phyloP scores from a whole-genome alignment of 192 early-diverging fungal species.

The Coemansia sp. region DNA sequence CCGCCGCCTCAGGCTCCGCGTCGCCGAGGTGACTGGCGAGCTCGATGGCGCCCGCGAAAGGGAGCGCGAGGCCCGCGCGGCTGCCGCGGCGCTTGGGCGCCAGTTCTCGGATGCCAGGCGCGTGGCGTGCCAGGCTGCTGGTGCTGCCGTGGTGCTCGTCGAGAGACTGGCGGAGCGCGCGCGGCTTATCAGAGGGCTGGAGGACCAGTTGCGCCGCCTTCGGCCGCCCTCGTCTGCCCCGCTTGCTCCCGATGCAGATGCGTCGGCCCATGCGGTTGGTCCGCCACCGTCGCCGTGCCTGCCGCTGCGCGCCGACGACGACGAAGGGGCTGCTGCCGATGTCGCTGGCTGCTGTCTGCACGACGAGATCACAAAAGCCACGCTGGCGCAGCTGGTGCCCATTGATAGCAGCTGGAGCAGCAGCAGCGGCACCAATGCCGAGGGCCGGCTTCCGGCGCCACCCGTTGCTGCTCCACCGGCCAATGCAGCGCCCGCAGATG shows the following conservation, averaged over 20 bases:
- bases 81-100: constrained; percentile 4
- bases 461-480: neutral
- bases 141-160: constrained; percentile 12
- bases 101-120: constrained; percentile 21
- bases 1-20: constrained; percentile 9
- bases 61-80: constrained; percentile 4
- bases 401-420: neutral
- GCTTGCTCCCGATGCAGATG: neutral
- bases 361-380: constrained; percentile 43
- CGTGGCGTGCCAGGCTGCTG: constrained; percentile 9
- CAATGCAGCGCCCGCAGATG: neutral
- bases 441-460: constrained; percentile 8
- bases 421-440: neutral
- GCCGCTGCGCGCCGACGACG: neutral
- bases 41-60: constrained; percentile 13
- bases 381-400: neutral
- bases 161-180: constrained; percentile 22
- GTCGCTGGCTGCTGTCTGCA: constrained; percentile 10
- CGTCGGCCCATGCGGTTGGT: neutral
- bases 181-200: constrained; percentile 23
- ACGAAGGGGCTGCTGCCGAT: neutral
- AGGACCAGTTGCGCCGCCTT: constrained; percentile 9
- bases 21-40: constrained; percentile 20
- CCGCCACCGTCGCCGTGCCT: neutral
- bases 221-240: neutral